Evolutionary conservation across 768 basidiomycete species (phyloP), one percentile per base, ranked within the genome.

Genomic region (Lyophyllum semitale): DNA sequence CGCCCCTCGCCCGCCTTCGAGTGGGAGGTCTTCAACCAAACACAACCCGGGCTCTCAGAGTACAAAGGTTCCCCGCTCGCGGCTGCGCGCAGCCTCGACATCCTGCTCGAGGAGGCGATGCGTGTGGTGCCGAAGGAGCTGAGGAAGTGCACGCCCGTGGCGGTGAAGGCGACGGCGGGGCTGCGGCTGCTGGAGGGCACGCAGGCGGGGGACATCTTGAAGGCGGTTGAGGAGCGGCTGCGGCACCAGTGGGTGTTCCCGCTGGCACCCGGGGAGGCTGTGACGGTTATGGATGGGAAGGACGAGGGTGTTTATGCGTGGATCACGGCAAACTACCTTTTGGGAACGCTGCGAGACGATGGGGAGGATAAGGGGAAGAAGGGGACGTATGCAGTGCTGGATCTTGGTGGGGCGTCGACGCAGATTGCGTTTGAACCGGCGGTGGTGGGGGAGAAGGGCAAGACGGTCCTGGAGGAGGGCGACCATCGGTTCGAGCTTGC

Each of bases 271-370:
- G 73, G 76, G 58, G 84, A 85, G 46, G 84, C 83, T 1, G 93
- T 96, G 30, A 83, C 81, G 38, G 87, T 98, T 58, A 95, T 98
- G 95, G 95, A 97, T 59, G 95, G 95, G 8, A 77, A 86, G 60
- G 95, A 98, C 67, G 96, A 98, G 71, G 96, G 93, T 29, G 93
- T 98, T n/a, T 98, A 91, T 68, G 94, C 96, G 26, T 98, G 96
- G 95, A 93, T 98, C 61, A 97, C 96, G 17, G 93, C 91, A 55
- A 98, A 98, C 72, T 98, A 97, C 73, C 79, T 98, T 45, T 75
- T 96, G 40, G 80, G 81, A 48, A 84, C 88, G 35, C 85, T 97
- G 65, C 81, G 33, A 84, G 15, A 75, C 79, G 9, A 80, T 46
- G 71, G 80, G 17, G 72, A 75, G 1, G 58, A 66, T 49, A 71